Percentiles rank a stretch among this genome's conserved stretches.
These are phyloP conservation scores for Camelina laxa DNA, from an alignment of 345 rosid species.

Conservation along the genomic window DNA sequence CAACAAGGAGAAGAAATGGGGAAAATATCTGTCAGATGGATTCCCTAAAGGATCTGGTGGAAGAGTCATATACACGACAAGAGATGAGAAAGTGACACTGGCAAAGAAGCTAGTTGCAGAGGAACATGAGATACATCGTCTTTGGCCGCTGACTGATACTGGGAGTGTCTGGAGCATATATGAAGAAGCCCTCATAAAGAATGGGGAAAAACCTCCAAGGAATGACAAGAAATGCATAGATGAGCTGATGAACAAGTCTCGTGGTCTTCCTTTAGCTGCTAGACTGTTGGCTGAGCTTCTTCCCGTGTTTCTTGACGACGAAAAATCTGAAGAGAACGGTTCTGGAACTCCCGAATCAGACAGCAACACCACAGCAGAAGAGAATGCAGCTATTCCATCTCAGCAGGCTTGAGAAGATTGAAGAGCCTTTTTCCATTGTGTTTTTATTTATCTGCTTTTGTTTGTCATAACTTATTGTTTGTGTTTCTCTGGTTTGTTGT, in stretches of 20 bases:
- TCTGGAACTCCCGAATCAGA: background rate
- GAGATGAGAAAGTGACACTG: constrained; percentile 30
- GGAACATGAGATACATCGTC: constrained; percentile 44
- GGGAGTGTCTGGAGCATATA: constrained; percentile 49
- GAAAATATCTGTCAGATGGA: constrained; percentile 47
- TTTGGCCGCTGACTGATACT: constrained; percentile 43
- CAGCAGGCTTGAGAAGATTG: background rate
- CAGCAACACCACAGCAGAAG: background rate
- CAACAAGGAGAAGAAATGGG: constrained; percentile 32
- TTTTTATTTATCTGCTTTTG: background rate
- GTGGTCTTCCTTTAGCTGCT: constrained; percentile 56
- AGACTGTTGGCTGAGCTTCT: constrained; percentile 39
- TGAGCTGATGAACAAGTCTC: constrained; percentile 45
- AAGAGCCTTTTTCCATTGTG: background rate
- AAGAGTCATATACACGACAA: constrained; percentile 55
- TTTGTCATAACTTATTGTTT: background rate
- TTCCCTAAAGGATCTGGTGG: constrained; percentile 64
- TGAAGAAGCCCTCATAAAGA: constrained; percentile 1
- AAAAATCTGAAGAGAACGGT: background rate
- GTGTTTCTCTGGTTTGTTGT: constrained; percentile 5
- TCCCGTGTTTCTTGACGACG: constrained; percentile 35
- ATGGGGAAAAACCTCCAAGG: constrained; percentile 11
- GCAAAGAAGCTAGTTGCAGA: constrained; percentile 50
- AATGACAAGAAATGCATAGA: constrained; percentile 44
- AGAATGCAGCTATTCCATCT: background rate